Evolutionary conservation across 441 rosid species (phyloP).

Genomic region (Jatropha multifida): DNA sequence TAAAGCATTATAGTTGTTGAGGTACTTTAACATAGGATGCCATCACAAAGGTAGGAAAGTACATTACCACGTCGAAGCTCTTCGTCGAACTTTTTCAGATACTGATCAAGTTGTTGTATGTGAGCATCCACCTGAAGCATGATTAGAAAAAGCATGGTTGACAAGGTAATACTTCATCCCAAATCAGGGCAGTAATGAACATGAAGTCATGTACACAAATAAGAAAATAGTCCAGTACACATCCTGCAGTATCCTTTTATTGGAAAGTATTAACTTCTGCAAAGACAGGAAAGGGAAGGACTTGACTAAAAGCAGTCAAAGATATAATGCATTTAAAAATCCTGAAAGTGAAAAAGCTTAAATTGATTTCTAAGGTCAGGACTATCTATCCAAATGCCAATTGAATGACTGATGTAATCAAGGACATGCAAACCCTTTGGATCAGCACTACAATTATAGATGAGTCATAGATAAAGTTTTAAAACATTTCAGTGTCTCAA

Average conservation of each 20-base stretch:
- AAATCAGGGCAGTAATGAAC: neutral
- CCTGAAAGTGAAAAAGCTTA: neutral
- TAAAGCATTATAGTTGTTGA: neutral
- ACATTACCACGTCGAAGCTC: slow-evolving; percentile 74
- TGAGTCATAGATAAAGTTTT: too few relatives aligned
- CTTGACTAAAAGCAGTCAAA: neutral
- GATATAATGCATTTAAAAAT: neutral
- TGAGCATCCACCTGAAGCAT: slow-evolving; percentile 87
- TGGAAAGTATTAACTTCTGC: neutral
- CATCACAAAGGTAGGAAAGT: neutral
- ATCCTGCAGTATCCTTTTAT: neutral
- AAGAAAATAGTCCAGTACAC: too few relatives aligned
- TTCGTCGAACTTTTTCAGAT: slow-evolving; percentile 72
- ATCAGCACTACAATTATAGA: too few relatives aligned
- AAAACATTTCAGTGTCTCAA: too few relatives aligned
- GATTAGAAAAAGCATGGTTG: slow-evolving; percentile 20
- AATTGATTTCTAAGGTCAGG: neutral
- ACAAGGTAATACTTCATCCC: neutral
- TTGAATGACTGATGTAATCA: too few relatives aligned
- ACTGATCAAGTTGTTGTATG: slow-evolving; percentile 93
- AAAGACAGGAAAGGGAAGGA: neutral
- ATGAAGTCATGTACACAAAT: neutral
- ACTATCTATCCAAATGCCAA: too few relatives aligned
- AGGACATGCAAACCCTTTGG: too few relatives aligned
- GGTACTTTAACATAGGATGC: neutral